Evolutionary conservation across 345 rosid species (phyloP).

Genomic region (Salix udensis): DNA sequence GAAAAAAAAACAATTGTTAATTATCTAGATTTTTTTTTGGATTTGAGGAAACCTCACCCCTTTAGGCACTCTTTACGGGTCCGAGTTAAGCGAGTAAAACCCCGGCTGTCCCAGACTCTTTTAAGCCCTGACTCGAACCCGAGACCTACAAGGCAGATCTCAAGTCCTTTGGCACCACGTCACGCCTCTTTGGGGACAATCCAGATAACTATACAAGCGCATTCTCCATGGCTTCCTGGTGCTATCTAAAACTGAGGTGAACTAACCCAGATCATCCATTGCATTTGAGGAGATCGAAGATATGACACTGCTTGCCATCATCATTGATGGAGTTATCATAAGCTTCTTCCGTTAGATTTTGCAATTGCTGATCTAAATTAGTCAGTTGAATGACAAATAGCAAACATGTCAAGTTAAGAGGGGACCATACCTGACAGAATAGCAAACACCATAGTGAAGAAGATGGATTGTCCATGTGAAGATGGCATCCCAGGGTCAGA

Average conservation of each 20-base stretch:
- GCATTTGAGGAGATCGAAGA: background rate
- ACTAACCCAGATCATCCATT: background rate
- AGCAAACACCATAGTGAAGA: slow-evolving; percentile 44
- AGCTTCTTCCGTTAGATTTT: background rate
- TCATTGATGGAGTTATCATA: background rate
- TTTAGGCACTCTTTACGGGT: too few relatives aligned
- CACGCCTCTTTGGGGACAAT: too few relatives aligned
- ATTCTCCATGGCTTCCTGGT: background rate
- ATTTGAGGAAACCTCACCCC: too few relatives aligned
- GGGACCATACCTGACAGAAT: slow-evolving; percentile 43
- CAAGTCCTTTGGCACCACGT: too few relatives aligned
- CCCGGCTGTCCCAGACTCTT: rapidly evolving
- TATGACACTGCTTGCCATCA: background rate
- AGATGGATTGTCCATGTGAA: slow-evolving; percentile 78
- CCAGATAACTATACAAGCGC: background rate
- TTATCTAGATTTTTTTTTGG: too few relatives aligned
- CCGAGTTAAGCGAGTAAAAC: too few relatives aligned
- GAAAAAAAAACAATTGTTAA: background rate
- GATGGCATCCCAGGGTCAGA: slow-evolving; percentile 79
- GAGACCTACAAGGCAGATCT: too few relatives aligned
- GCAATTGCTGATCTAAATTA: background rate
- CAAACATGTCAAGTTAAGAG: background rate
- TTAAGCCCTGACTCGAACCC: too few relatives aligned
- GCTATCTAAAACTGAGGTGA: background rate
- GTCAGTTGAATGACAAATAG: background rate